Evolutionary conservation across 208 protist genomes (phyloP).

Genomic region (Vickermania ingenoplastis): DNA sequence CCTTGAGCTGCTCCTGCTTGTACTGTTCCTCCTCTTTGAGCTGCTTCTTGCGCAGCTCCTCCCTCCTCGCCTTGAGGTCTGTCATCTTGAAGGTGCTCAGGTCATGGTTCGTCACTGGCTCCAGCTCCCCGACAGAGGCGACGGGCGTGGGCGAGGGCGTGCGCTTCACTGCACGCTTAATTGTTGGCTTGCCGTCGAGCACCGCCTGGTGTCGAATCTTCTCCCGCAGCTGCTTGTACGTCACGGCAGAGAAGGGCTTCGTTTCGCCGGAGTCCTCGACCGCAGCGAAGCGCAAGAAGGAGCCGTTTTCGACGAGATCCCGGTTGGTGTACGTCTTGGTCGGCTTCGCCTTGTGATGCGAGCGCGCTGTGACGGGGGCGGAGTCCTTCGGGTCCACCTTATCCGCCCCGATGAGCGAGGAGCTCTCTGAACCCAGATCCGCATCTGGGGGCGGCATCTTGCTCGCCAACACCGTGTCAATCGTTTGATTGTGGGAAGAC

Average conservation of each 20-base stretch:
- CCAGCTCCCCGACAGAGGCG: background rate
- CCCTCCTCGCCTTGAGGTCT: background rate
- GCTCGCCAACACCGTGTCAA: background rate
- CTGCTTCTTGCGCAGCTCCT: constrained; percentile 8
- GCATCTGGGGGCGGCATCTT: background rate
- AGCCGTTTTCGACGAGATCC: background rate
- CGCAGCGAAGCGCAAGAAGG: constrained; percentile 10
- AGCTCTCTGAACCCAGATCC: background rate
- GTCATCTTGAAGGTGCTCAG: background rate
- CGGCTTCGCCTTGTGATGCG: background rate
- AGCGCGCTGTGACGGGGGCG: background rate
- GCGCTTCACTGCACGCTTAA: background rate
- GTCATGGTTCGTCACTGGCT: constrained; percentile 1
- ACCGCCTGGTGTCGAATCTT: constrained; percentile 1
- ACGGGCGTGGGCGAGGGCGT: background rate
- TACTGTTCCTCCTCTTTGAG: constrained; percentile 14
- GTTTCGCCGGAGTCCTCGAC: background rate
- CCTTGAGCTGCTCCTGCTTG: background rate
- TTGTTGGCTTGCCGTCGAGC: background rate
- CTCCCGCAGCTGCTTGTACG: constrained; percentile 9
- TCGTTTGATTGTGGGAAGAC: background rate
- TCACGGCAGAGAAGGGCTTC: background rate
- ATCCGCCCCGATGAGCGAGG: background rate
- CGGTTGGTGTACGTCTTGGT: background rate
- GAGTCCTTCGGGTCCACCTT: background rate